Conservation (phyloP, 768 basidiomycete genomes). For the Mycena alexandri region DNA sequence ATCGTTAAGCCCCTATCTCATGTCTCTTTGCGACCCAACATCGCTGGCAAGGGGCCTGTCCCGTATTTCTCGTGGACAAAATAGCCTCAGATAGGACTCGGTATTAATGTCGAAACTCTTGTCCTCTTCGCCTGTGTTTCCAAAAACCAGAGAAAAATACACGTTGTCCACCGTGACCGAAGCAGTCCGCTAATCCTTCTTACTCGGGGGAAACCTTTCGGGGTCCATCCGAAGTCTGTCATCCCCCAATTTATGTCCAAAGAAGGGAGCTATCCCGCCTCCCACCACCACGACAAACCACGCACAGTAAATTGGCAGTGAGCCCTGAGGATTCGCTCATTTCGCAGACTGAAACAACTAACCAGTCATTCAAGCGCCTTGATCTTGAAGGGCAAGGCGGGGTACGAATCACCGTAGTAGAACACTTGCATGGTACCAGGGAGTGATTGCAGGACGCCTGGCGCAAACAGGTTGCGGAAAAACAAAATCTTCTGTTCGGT, state of each 20-base stretch:
- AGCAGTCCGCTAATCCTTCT: too few species aligned
- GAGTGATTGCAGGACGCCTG: not conserved
- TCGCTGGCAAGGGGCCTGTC: too few species aligned
- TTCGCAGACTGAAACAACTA: slow-evolving; percentile 6
- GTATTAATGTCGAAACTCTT: too few species aligned
- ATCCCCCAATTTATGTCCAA: slow-evolving; percentile 6
- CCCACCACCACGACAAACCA: not conserved
- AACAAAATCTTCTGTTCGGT: slow-evolving; percentile 14
- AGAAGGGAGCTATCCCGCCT: slow-evolving; percentile 1
- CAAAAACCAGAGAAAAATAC: too few species aligned
- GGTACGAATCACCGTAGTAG: slow-evolving; percentile 16
- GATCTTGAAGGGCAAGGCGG: not conserved
- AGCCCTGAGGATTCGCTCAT: too few species aligned
- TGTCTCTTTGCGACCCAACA: too few species aligned
- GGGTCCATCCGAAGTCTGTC: slow-evolving; percentile 17
- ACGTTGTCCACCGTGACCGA: too few species aligned
- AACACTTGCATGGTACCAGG: slow-evolving; percentile 11
- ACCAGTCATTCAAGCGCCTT: slow-evolving; percentile 6
- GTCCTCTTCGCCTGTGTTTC: too few species aligned
- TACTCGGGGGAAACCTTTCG: slow-evolving; percentile 2
- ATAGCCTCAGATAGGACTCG: too few species aligned
- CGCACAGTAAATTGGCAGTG: not conserved
- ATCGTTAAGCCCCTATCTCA: too few species aligned
- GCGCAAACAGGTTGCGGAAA: slow-evolving; percentile 10
- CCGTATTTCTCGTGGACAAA: too few species aligned